Percentiles rank a stretch among this genome's conserved stretches.
These are phyloP conservation scores for Yarrowia phangngaensis DNA, from an alignment of 805 yeast species.

Conservation along the genomic window DNA sequence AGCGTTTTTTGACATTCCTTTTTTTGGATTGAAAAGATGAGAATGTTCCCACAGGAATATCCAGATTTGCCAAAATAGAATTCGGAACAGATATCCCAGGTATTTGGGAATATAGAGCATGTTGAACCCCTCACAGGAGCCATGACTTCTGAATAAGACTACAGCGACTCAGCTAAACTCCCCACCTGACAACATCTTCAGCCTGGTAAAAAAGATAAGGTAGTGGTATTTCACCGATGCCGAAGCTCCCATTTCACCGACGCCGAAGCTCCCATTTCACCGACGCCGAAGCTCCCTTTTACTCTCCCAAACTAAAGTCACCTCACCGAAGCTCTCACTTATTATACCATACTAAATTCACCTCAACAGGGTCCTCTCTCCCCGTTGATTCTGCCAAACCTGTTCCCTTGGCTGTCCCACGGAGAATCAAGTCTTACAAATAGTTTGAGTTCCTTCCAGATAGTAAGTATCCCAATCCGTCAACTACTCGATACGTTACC, in stretches of 20 bases:
- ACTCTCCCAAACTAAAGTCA: no score
- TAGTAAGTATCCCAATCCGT: slow-evolving; percentile 32
- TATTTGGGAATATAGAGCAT: slow-evolving; percentile 60
- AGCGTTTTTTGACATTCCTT: slow-evolving; percentile 85
- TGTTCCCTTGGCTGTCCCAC: no score
- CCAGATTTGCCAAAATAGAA: slow-evolving; percentile 43
- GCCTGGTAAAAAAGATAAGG: no score
- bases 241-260: no score
- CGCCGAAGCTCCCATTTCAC: no score
- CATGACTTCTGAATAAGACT: slow-evolving; percentile 52
- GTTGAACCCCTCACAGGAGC: slow-evolving; percentile 55
- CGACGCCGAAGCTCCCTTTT: no score
- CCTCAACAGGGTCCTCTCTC: no score
- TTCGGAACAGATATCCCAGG: slow-evolving; percentile 59
- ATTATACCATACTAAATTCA: no score
- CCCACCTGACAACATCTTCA: no score
- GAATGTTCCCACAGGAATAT: slow-evolving; percentile 61
- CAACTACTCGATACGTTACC: slow-evolving; percentile 28
- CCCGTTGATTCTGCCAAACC: no score
- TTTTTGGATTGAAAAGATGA: slow-evolving; percentile 60
- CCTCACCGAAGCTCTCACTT: no score
- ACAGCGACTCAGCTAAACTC: slow-evolving; percentile 51
- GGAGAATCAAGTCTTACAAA: slow-evolving; percentile 70
- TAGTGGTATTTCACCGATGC: no score
- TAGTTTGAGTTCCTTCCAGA: slow-evolving; percentile 52